Evolutionary conservation across 768 basidiomycete genomes (phyloP).

Genomic region (Podaxis rugospora): DNA sequence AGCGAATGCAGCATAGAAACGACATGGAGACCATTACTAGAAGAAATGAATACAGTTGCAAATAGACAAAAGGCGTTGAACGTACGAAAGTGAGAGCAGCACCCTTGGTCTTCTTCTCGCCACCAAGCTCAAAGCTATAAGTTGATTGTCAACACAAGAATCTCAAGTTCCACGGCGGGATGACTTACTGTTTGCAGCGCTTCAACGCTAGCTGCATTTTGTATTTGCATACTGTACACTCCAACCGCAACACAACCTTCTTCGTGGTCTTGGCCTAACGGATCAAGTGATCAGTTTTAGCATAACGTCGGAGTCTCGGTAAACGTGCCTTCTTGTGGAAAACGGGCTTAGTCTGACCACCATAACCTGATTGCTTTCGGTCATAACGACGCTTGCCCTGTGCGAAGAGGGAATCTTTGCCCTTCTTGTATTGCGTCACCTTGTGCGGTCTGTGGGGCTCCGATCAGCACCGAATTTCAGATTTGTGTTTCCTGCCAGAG

Average conservation of each 20-base stretch:
- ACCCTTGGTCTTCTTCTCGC: slow-evolving; percentile 99
- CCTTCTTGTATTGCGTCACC: slow-evolving; percentile 99
- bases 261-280: slow-evolving; percentile 93
- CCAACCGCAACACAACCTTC: slow-evolving; percentile 97
- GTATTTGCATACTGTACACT: slow-evolving; percentile 98
- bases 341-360: slow-evolving; percentile 99
- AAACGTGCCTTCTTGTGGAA: slow-evolving; percentile 97
- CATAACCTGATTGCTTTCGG: slow-evolving; percentile 97
- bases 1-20: slow-evolving; percentile 18
- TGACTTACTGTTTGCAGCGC: slow-evolving; percentile 96
- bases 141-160: neutral
- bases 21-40: slow-evolving; percentile 21
- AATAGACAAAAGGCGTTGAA: slow-evolving; percentile 19
- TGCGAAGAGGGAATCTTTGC: slow-evolving; percentile 95
- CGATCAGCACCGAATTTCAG: slow-evolving; percentile 13
- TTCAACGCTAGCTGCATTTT: slow-evolving; percentile 96
- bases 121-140: slow-evolving; percentile 93
- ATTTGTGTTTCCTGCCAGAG: slow-evolving; percentile 9
- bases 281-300: neutral
- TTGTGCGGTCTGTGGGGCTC: slow-evolving; percentile 77
- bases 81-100: slow-evolving; percentile 91
- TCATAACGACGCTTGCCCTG: slow-evolving; percentile 99
- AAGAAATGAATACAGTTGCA: neutral
- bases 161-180: neutral
- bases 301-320: neutral